Conservation (phyloP, 441 rosid species). For the Adansonia madagascariensis region DNA sequence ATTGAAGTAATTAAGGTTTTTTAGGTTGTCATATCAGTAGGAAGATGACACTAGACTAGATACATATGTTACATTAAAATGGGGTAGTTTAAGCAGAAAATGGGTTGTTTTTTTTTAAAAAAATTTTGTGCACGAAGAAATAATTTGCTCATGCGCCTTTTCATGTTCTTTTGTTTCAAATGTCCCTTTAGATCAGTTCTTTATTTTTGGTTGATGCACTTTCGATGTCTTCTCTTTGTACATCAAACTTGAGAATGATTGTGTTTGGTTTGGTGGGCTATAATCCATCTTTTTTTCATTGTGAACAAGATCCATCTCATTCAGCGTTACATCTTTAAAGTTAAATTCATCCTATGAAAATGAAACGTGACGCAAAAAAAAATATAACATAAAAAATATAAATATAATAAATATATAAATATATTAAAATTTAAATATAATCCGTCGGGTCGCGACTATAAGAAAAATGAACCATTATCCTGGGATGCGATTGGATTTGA, state of each 20-base stretch:
- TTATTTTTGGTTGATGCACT: neutral
- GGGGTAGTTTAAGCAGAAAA: neutral
- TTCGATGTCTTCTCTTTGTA: constrained; percentile 2
- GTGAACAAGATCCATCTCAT: neutral
- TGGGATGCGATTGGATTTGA: neutral
- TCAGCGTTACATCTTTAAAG: neutral
- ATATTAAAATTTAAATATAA: too few species aligned
- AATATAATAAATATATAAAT: too few species aligned
- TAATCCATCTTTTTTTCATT: neutral
- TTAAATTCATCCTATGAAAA: too few species aligned
- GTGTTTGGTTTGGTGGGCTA: constrained; percentile 1
- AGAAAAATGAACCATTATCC: too few species aligned
- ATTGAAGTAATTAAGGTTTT: constrained; percentile 1
- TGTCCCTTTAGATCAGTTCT: neutral
- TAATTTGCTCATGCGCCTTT: neutral
- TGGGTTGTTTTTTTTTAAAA: neutral
- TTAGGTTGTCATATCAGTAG: neutral
- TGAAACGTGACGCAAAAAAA: too few species aligned
- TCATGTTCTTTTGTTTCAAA: neutral
- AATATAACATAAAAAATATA: too few species aligned
- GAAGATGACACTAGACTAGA: neutral
- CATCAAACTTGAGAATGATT: neutral
- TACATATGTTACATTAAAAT: neutral
- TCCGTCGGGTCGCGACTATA: too few species aligned
- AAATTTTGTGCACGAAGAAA: neutral